Percentiles rank a stretch among this genome's conserved stretches.
phyloP scores from a whole-genome alignment of 2,329 filamentous ascomycete genomes.

The Trichophyton equinum region DNA sequence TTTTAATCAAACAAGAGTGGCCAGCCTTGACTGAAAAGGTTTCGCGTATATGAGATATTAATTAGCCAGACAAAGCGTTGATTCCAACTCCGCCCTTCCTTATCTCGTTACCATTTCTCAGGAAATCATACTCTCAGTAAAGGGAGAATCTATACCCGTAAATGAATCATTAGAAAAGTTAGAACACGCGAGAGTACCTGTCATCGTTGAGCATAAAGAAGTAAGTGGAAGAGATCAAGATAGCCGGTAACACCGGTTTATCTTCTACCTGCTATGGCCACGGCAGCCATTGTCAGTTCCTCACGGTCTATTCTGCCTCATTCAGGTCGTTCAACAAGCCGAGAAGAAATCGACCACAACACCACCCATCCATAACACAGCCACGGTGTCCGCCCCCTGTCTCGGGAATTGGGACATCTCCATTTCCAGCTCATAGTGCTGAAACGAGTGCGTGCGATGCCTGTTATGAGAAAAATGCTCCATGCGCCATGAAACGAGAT shows the following conservation, averaged over 20 bases:
- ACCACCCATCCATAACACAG: neutral
- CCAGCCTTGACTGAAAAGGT: too few species aligned
- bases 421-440: neutral
- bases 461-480: constrained; percentile 31
- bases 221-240: neutral
- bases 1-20: too few species aligned
- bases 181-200: neutral
- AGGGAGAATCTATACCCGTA: too few species aligned
- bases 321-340: neutral
- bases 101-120: too few species aligned
- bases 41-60: too few species aligned
- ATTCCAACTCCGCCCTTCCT: too few species aligned
- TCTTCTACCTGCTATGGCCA: constrained; percentile 9
- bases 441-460: constrained; percentile 28
- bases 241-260: neutral
- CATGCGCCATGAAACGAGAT: constrained; percentile 33
- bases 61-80: too few species aligned
- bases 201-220: neutral
- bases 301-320: constrained; percentile 6
- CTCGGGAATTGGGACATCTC: neutral
- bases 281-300: constrained; percentile 6
- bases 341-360: neutral
- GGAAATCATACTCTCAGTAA: too few species aligned
- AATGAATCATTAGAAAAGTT: too few species aligned
- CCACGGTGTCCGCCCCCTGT: neutral